phyloP scores from a whole-genome alignment of 116 monocot genomes.

The Trichopus zeylanicus region DNA sequence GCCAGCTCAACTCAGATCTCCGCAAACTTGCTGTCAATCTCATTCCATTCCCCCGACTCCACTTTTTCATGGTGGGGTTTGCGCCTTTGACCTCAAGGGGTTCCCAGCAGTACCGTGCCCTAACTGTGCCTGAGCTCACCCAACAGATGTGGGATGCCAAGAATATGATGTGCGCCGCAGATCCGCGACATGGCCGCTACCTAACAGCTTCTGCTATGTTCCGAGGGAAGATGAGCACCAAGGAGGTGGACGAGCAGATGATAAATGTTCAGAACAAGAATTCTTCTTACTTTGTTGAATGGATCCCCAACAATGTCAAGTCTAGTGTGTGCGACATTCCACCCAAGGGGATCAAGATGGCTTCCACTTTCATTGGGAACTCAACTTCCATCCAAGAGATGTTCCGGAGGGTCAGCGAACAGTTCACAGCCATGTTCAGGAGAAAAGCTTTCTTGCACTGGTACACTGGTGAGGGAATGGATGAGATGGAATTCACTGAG shows the following conservation, averaged over 20 bases:
- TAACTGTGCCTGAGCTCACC: constrained; percentile 43
- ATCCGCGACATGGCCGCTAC: constrained; percentile 45
- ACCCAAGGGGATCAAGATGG: constrained; percentile 43
- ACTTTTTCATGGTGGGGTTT: constrained; percentile 57
- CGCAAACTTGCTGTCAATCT: constrained; percentile 46
- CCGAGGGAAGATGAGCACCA: constrained; percentile 52
- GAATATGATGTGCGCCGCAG: constrained; percentile 59
- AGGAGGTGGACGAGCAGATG: constrained; percentile 25
- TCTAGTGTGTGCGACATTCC: constrained; percentile 61
- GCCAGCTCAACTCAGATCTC: constrained; percentile 46
- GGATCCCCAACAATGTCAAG: constrained; percentile 72
- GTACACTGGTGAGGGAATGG: constrained; percentile 75
- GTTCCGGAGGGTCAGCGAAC: constrained; percentile 47
- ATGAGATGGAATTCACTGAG: constrained; percentile 53
- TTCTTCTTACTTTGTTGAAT: constrained; percentile 63
- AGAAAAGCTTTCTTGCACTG: constrained; percentile 73
- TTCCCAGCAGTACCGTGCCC: constrained; percentile 43
- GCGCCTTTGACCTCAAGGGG: constrained; percentile 38
- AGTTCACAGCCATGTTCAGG: constrained; percentile 64
- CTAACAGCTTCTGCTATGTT: constrained; percentile 48
- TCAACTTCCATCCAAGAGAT: constrained; percentile 30
- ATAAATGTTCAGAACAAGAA: constrained; percentile 66
- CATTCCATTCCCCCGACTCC: constrained; percentile 50
- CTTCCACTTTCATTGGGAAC: constrained; percentile 43
- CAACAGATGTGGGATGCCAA: constrained; percentile 54